Evolutionary conservation across 768 basidiomycete genomes (phyloP), one percentile per base, ranked within the genome.

Genomic region (Amanita rimosa): DNA sequence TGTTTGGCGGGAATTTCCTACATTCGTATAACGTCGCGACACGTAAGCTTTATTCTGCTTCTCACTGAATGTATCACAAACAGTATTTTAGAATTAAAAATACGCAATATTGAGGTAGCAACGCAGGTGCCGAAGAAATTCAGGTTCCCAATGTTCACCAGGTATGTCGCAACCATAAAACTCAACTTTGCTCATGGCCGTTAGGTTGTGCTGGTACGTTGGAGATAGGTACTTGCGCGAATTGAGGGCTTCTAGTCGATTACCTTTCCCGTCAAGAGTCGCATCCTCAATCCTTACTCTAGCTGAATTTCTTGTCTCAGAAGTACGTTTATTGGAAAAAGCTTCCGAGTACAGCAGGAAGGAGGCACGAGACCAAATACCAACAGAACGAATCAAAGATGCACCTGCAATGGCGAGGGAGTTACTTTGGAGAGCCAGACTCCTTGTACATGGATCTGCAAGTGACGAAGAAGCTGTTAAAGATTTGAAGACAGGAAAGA

Each of bases 1-100:
- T 99, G 1, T 95, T 98, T 58, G 95, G 95, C 1, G 95, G 95
- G 34, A 99, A 99, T 64, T 99, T 97, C 62, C 63, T 99, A 44
- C 95, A 99, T 65, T 94, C 92, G 6, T 92, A 85, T 63, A 83
- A 91, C 57, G 78, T 95, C 38, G 71, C 75, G 1, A 91, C 84
- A 2, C 94, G 93, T 94, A 64, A 55, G 87, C 65, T 2, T 51
- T 46, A 26, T 21, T 37, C 22, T 10, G 14, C 22, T 35, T 24
- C 11, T 34, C 4, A 17, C 10, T 14, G 13, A 33, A 45, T 16
- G 10, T 21, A 14, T 34, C 16, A 34, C 21, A 22, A 34, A 3
- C 7, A 6, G 22, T 10, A 6, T 33, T 33, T 16, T 22, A 95
- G 92, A 99, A 66, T 71, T 98, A 16, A 79, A 80, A 51, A 78